Evolutionary conservation across 345 rosid species (phyloP), one percentile per base, ranked within the genome.

Genomic region (Hibiscus tridactylites): DNA sequence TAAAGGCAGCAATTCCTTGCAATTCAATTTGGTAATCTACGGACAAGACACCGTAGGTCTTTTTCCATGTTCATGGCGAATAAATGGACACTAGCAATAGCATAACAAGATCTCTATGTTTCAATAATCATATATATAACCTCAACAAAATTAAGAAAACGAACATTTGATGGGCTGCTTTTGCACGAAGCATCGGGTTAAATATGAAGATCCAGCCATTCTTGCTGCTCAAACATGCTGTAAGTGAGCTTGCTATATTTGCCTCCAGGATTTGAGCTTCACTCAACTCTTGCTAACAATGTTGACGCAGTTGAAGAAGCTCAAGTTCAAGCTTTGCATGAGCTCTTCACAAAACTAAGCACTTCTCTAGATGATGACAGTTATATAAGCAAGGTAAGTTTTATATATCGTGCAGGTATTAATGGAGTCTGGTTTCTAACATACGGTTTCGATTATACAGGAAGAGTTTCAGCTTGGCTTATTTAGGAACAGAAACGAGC

Each of bases 221-320:
- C 97, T 92, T 82, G 93, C 96, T 69, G 83, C 96, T 17, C 85
- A 88, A 79, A 92, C 96, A 72, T 85, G 83, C 10, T 92, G 97
- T 92, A 85, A 86, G 93, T 86, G 42, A 24, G 37, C 66, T 39
- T 33, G 7, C 13, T 2, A 9, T 70, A 11, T 12, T 52, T 21
- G 5, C 73, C 37, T 39, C 26, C 29, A 31, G 72, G 72, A 39
- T 56, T 56, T 70, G 46, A 39, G 52, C 21, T 24, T 57, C 53
- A 12, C 49, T 5, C 0, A 10, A 61, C 15, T 37, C 5, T 29
- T 31, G 1, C 3, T 28, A 65, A 12, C 66, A 24, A 53, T 42
- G 13, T 69, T 42, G 13, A 66, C 75, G 83, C 88, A 88, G 94
- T 91, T 78, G 85, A 71, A 35, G 85, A 81, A 63, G 73, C 75